Base-by-base conservation (phyloP, 2,329 filamentous ascomycete species). In the Fusarium goolgardi region DNA sequence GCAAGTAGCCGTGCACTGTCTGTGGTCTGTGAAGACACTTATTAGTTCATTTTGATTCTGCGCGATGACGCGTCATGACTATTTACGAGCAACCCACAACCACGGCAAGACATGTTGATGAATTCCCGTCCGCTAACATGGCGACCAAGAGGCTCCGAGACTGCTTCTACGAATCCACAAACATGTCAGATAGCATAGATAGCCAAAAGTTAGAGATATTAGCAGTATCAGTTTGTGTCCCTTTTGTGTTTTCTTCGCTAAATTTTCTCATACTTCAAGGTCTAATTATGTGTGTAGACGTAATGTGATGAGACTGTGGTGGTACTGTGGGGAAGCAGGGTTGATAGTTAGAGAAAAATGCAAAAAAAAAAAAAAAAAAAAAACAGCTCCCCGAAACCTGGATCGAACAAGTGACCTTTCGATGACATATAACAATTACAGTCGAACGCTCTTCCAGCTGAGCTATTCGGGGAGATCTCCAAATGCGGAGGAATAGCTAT, bases 391-490 rank as follows among this genome's bases (percentile, higher is more conserved):
- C 59, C 59, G 59, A 61, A 61, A 61, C 58, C 58, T 61, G 58
- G 58, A 61, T 61, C 58, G 58, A 61, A 61, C 58, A 61, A 61
- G 58, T 61, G 58, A 61, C 58, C 58, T 61, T 61, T 61, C 58
- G 58, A 58, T 61, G 58, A 59, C 58, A 61, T 41, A 59, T 45
- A 53, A 60, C 58, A 60, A 37, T 61, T 61, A 61, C 58, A 61
- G 58, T 58, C 58, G 58, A 61, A 61, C 58, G 58, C 58, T 61
- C 58, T 61, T 61, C 58, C 58, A 61, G 56, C 59, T 61, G 59
- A 61, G 59, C 59, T 61, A 61, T 61, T 61, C 56, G 59, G 59
- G 59, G 59, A 61, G 45, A 46, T 61, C 59, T 61, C 59, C 56
- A 34, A 25, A 35, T 3, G 1, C 27, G 32, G 59, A 61, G 59